Evolutionary conservation across 139 green algal genomes (phyloP).

Genomic region (Coelastrella sp.): DNA sequence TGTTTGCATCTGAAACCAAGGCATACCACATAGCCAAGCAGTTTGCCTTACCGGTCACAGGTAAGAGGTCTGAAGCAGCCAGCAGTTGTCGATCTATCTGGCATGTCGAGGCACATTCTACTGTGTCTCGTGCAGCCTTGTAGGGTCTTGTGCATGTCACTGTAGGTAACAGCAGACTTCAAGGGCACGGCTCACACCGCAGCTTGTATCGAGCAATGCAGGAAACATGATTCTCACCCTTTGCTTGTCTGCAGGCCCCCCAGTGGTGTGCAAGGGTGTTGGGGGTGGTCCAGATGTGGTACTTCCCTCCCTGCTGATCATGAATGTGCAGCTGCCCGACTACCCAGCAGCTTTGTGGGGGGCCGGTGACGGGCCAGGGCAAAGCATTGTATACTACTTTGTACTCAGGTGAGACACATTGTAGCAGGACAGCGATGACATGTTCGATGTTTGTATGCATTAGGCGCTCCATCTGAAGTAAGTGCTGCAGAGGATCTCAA

Average conservation of each 20-base stretch:
- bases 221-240: no score
- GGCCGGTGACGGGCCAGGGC: conserved; percentile 66
- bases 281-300: conserved; percentile 43
- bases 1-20: conserved; percentile 82
- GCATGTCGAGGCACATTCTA: no score
- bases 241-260: conserved; percentile 33
- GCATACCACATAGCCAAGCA: conserved; percentile 77
- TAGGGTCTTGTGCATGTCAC: no score
- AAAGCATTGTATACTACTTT: conserved; percentile 87
- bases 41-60: conserved; percentile 69
- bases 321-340: conserved; percentile 88
- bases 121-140: no score
- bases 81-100: not conserved
- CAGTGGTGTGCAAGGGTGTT: conserved; percentile 36
- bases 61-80: not conserved
- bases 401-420: conserved; percentile 49
- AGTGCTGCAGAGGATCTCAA: not conserved
- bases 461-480: not conserved
- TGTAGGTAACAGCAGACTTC: no score
- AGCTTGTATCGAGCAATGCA: no score
- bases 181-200: no score
- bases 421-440: not conserved
- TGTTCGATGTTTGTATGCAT: not conserved
- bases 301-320: conserved; percentile 82
- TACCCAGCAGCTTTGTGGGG: conserved; percentile 81